Base-by-base conservation (phyloP, 495 filamentous ascomycete species). In the Aspergillus sparsus region DNA sequence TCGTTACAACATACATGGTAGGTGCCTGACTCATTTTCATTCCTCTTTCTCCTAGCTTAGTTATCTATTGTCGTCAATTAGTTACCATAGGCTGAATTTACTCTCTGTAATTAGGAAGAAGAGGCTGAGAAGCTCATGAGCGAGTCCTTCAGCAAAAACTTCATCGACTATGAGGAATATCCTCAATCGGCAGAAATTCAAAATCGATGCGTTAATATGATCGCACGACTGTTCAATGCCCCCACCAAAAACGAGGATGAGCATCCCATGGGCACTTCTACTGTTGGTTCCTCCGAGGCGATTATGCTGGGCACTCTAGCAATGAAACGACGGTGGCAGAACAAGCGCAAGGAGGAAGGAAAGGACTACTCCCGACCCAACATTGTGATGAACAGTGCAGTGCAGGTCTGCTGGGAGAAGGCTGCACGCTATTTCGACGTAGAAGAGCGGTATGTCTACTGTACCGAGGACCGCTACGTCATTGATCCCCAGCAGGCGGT, bases 391-490 rank as follows among this genome's bases (percentile, higher is more conserved):
- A 91, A 87, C 64, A 89, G 90, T 21, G 91, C 92, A 33, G 92
- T 96, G 0, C 92, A 97, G 76, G 92, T 96, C 35, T 95, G 91
- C 82, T 96, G 92, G 92, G 92, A 96, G 77, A 96, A 96, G 75
- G 92, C 92, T 0, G 89, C 91, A 12, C 83, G 92, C 33, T 97
- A 97, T 78, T 95, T 97, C 63, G 92, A 97, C 61, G 81, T 95
- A 37, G 92, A 96, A 68, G 92, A 96, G 80, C 88, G 87, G 69
- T 89, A 89, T 57, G 89, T 93, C 54, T 94, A 87, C 77, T 96
- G 92, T 75, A 91, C 89, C 2, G 77, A 83, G 10, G 83, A 88
- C 6, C 87, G 92, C 62, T 97, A 84, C 67, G 89, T 95, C 34
- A 93, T 97, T 66, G 92, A 97, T 72, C 92, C 92, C 11, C 74